phyloP scores from a whole-genome alignment of 2,329 filamentous ascomycete species.

The Clonostachys rosea region DNA sequence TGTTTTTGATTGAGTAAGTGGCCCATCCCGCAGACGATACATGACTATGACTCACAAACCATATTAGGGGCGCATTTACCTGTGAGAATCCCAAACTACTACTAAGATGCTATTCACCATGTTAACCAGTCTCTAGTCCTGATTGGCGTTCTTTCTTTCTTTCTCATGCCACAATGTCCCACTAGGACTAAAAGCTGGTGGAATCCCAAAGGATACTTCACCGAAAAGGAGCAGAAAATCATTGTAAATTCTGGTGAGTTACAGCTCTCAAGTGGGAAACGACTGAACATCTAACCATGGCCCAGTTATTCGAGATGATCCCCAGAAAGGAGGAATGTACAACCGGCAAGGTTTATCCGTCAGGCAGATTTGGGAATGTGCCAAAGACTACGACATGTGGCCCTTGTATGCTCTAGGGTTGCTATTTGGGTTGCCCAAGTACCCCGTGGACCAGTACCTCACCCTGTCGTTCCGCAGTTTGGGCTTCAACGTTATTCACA shows the following conservation, averaged over 20 bases:
- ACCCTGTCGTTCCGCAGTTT: constrained; percentile 45
- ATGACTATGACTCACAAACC: constrained; percentile 5
- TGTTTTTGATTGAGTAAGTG: constrained; percentile 36
- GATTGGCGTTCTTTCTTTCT: constrained; percentile 46
- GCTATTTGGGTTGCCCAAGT: constrained; percentile 39
- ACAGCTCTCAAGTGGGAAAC: background rate
- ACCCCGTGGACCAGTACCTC: constrained; percentile 40
- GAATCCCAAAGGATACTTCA: constrained; percentile 56
- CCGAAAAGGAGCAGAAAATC: constrained; percentile 59
- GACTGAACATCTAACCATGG: background rate
- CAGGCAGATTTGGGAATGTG: constrained; percentile 34
- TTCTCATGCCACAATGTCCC: constrained; percentile 56
- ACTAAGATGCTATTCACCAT: background rate
- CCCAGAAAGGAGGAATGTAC: constrained; percentile 49
- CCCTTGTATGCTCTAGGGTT: constrained; percentile 43
- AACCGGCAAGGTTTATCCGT: constrained; percentile 43
- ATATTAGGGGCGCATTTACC: constrained; percentile 18
- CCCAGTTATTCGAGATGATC: constrained; percentile 45
- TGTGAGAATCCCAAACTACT: constrained; percentile 12
- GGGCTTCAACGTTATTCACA: constrained; percentile 44
- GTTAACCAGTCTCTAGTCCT: constrained; percentile 38
- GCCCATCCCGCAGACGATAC: background rate
- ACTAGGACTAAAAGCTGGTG: constrained; percentile 57
- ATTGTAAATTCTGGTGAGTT: constrained; percentile 49
- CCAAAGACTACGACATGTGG: constrained; percentile 50